Evolutionary conservation across 352 stramenopile species (phyloP), one percentile per base, ranked within the genome.

Genomic region (Phytophthora ohioensis): DNA sequence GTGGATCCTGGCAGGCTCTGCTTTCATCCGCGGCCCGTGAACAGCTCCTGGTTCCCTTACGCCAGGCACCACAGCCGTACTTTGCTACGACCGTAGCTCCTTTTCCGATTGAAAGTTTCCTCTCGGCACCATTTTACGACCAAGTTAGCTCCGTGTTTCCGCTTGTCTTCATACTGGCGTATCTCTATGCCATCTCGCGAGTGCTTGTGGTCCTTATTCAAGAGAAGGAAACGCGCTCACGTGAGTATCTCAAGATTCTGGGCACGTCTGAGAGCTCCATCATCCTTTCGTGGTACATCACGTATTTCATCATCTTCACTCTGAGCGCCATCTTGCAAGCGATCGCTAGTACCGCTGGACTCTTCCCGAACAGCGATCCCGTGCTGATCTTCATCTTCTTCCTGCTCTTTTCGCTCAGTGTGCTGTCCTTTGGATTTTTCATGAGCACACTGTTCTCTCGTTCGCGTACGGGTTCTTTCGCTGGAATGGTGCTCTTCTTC

Each of bases 161-260:
- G 9, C 71, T 98, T 35, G 87, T 98, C 21, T 98, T 97, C 70
- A 71, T 98, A 31, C 73, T 98, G 31, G 84, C 89, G 31, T 90
- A 91, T 52, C 35, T 91, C 17, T 87, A 89, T 32, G 71, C 79
- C 3, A 67, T 91, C 11, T 95, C 91, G 42, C 79, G 88, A 4
- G 84, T 97, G 21, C 72, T 98, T 6, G 83, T 95, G 35, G 84
- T 80, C 34, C 73, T 91, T 30, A 96, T 98, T 13, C 75, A 85
- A 27, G 94, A 98, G 72, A 92, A 92, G 39, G 84, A 92, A 66
- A 83, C 81, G 5, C 65, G 79, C 2, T 75, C 77, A 41, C 67
- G 84, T 36, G 84, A 92, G 45, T 87, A 89, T 55, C 84, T 92
- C 69, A 92, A 92, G 58, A 92, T 92, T 49, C 66, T 91, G 39